phyloP scores from a whole-genome alignment of 2,329 filamentous ascomycete genomes.

The Coniochaeta sp. region DNA sequence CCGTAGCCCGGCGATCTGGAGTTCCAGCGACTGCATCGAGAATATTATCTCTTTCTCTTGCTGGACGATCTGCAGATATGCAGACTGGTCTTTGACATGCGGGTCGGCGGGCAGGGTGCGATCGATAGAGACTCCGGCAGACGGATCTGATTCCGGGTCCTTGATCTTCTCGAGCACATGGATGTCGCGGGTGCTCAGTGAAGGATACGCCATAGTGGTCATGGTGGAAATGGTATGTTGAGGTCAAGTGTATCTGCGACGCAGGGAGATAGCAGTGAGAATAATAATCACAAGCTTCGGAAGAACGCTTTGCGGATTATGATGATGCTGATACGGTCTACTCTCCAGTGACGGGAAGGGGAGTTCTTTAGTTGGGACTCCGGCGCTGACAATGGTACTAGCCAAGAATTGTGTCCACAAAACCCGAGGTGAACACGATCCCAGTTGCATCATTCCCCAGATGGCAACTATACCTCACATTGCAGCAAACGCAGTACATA shows the following conservation, averaged over 20 bases:
- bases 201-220: constrained; percentile 36
- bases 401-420: too few relatives aligned
- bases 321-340: too few relatives aligned
- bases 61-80: constrained; percentile 44
- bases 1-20: constrained; percentile 38
- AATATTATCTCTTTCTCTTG: constrained; percentile 47
- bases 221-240: constrained; percentile 2
- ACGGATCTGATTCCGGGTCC: constrained; percentile 57
- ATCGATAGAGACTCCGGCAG: constrained; percentile 47
- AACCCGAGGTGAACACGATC: too few relatives aligned
- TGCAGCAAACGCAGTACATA: not conserved
- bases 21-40: constrained; percentile 47
- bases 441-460: too few relatives aligned
- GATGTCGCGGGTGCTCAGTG: constrained; percentile 51
- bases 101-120: constrained; percentile 49
- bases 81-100: constrained; percentile 39
- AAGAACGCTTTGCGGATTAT: not conserved
- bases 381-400: too few relatives aligned
- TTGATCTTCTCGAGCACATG: constrained; percentile 60
- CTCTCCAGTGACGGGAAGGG: too few relatives aligned
- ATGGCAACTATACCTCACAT: not conserved
- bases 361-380: too few relatives aligned
- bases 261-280: not conserved
- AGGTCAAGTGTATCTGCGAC: not conserved
- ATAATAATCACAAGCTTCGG: not conserved